Evolutionary conservation across 805 yeast genomes (phyloP).

Genomic region (Ogataea minuta): DNA sequence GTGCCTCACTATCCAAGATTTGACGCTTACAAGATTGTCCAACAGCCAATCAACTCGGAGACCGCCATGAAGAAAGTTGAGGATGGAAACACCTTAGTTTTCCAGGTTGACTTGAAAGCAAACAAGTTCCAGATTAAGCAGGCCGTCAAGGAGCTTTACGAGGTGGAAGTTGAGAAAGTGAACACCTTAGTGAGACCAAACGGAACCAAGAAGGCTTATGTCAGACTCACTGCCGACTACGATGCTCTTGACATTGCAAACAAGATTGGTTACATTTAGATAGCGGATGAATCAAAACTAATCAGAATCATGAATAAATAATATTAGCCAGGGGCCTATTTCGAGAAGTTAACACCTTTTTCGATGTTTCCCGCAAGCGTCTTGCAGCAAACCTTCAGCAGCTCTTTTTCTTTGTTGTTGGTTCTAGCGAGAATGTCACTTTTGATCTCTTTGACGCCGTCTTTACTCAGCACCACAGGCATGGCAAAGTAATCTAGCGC

Average conservation of each 20-base stretch:
- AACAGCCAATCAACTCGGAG: slow-evolving; percentile 95
- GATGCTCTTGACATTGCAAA: slow-evolving; percentile 99
- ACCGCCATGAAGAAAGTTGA: slow-evolving; percentile 99
- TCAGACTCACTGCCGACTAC: slow-evolving; percentile 97
- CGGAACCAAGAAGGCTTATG: slow-evolving; percentile 99
- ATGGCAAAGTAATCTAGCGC: slow-evolving; percentile 52
- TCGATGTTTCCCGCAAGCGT: slow-evolving; percentile 54
- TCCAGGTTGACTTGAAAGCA: slow-evolving; percentile 95
- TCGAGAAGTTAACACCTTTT: slow-evolving; percentile 46
- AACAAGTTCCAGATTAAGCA: slow-evolving; percentile 98
- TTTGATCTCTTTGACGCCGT: slow-evolving; percentile 59
- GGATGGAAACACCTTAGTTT: slow-evolving; percentile 98
- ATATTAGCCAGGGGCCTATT: slow-evolving; percentile 37
- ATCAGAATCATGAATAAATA: slow-evolving; percentile 11
- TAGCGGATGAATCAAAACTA: slow-evolving; percentile 14
- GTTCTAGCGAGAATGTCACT: slow-evolving; percentile 48
- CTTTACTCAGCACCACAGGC: slow-evolving; percentile 54
- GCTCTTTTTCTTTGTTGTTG: slow-evolving; percentile 51
- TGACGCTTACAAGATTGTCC: slow-evolving; percentile 92
- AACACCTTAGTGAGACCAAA: slow-evolving; percentile 98
- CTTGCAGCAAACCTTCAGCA: slow-evolving; percentile 51
- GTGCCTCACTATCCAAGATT: slow-evolving; percentile 97
- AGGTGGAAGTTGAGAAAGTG: slow-evolving; percentile 89
- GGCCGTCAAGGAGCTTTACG: slow-evolving; percentile 97
- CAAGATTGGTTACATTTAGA: slow-evolving; percentile 98